Evolutionary conservation across 192 early-diverging fungal genomes (phyloP), one percentile per base, ranked within the genome.

Genomic region (Dissophora globulifera): DNA sequence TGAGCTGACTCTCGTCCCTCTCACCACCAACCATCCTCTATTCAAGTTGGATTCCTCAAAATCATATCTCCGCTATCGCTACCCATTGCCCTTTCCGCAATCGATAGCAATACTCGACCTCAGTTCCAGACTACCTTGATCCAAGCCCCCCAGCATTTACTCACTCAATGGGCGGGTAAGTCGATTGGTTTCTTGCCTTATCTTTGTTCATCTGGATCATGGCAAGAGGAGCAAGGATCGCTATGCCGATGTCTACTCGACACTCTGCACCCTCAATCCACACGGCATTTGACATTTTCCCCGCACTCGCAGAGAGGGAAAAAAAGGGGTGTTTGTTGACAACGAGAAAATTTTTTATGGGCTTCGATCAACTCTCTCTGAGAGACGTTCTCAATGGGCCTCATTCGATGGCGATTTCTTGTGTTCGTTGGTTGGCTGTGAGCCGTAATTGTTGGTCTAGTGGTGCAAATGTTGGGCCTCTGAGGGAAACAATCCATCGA

Each of bases 41-140:
- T 47, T 59, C 70, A 75, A 64, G 35, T 75, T 75, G 70, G 70
- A 75, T 75, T 75, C 70, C 70, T 64, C 70, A 64, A 75, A 48
- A 75, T 66, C 70, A 48, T 65, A 65, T 62, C 70, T 75, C 22
- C 62, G 62, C 56, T 64, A 66, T 43, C 70, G 62, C 70, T 75
- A 75, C 70, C 70, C 62, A 53, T 75, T 75, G 70, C 70, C 70
- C 50, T 75, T 69, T 54, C 60, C 70, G 70, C 70, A 65, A 75
- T 59, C 62, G 70, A 75, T 75, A 75, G 69, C 69, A 58, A 46
- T 59, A 71, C n/a, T 31, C 43, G 12, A 22, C 20, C 20, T 29
- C 48, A 32, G 7, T 15, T 19, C 56, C 38, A 26, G 12, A 20
- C 46, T 50, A 57, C 67, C 67, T 61, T 61, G 67, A 69, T 51